phyloP scores from a whole-genome alignment of 1,284 basidiomycete species.

The Apiotrichum akiyoshidainum region DNA sequence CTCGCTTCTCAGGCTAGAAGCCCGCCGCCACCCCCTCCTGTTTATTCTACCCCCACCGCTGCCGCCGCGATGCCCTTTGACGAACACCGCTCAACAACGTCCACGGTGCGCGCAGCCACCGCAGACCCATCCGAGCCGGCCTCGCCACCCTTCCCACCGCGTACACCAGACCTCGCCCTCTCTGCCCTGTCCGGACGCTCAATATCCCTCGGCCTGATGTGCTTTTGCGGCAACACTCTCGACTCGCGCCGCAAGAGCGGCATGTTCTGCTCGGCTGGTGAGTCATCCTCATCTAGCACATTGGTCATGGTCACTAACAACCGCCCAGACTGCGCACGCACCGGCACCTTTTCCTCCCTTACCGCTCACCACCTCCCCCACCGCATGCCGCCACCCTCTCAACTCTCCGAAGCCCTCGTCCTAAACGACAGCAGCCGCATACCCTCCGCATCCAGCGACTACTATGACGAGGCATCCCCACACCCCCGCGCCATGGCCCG shows the following conservation, averaged over 20 bases:
- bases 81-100: conserved; percentile 2
- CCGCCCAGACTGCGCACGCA: conserved; percentile 42
- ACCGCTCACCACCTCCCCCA: conserved; percentile 43
- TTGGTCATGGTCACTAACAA: background rate
- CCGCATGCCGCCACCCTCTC: conserved; percentile 16
- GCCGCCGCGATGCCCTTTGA: background rate
- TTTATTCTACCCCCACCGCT: background rate
- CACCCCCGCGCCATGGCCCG: conserved; percentile 35
- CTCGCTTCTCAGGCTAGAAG: too few relatives aligned
- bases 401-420: conserved; percentile 16
- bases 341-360: conserved; percentile 47
- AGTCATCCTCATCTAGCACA: conserved; percentile 14
- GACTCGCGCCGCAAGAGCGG: conserved; percentile 28
- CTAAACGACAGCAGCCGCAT: conserved; percentile 14
- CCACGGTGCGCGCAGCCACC: background rate
- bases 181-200: conserved; percentile 4
- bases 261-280: conserved; percentile 47
- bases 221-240: conserved; percentile 39
- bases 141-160: conserved; percentile 4
- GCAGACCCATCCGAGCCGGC: background rate
- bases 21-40: too few relatives aligned
- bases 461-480: conserved; percentile 39
- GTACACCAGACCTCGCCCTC: background rate
- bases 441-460: conserved; percentile 2
- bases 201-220: conserved; percentile 13